Evolutionary conservation across 306 rosid species (phyloP).

Genomic region (Erythrophleum fordii): DNA sequence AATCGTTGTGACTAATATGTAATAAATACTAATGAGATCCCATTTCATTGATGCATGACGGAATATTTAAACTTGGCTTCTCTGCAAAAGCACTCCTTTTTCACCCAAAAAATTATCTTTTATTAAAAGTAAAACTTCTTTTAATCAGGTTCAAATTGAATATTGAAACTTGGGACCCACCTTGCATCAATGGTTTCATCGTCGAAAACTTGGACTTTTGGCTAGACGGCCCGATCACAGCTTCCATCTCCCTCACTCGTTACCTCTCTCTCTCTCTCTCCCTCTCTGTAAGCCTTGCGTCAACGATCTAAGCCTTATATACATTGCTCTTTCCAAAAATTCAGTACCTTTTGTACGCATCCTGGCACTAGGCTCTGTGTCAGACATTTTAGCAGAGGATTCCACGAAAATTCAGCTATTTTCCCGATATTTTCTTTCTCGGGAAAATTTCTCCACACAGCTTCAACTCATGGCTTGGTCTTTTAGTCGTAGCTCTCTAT

Average conservation of each 20-base stretch:
- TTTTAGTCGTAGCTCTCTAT: neutral
- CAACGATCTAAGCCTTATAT: neutral
- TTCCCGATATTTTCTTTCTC: neutral
- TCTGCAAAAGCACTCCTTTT: neutral
- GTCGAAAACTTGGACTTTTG: constrained; percentile 13
- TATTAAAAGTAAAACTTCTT: neutral
- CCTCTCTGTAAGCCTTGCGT: neutral
- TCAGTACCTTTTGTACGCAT: neutral
- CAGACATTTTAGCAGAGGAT: neutral
- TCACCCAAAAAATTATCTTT: neutral
- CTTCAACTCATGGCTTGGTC: constrained; percentile 42
- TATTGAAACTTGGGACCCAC: constrained; percentile 1
- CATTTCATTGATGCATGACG: neutral
- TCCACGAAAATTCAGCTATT: neutral
- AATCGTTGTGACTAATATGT: neutral
- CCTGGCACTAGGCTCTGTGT: neutral
- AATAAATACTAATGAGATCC: neutral
- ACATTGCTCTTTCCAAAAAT: neutral
- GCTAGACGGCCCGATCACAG: neutral
- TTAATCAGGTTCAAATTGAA: neutral
- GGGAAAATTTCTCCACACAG: neutral
- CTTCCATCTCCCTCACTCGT: constrained; percentile 8
- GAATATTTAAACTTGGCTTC: neutral
- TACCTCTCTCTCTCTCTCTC: neutral
- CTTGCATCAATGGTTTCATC: neutral